Evolutionary conservation across 176 grass and related monocot species (phyloP), one percentile per base, ranked within the genome.

Genomic region (Musa schizocarpa): DNA sequence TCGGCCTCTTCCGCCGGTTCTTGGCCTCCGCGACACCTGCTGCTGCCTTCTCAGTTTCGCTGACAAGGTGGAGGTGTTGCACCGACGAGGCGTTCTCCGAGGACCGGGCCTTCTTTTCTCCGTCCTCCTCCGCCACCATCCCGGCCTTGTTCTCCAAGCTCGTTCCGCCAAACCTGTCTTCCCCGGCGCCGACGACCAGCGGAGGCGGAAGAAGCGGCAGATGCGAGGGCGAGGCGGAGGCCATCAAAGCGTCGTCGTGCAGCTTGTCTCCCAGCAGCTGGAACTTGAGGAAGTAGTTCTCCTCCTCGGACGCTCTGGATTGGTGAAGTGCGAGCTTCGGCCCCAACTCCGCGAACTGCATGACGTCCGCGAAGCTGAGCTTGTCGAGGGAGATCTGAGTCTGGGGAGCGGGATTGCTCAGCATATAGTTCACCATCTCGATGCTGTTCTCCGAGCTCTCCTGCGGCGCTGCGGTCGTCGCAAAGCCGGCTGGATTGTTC

Each of bases 391-490:
- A 89, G 69, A 75, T 73, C 76, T 92, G 87, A 8, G 70, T 77
- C 53, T 92, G 87, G 3, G 70, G 50, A 23, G 78, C 25, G 4
- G 83, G 62, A 55, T 89, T 90, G 23, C 88, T 89, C 50, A 98
- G 82, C 88, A 99, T 93, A 81, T 91, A 99, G 78, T 94, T 85
- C 13, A 89, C 88, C 95, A 99, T 89, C 86, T 84, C 90, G 16
- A 77, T 78, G 53, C 81, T 63, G 25, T 52, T 79, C 63, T 79
- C 72, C 23, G 76, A 69, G 16, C 34, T 71, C 13, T 76, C 25
- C 25, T 83, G 76, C 61, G 81, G 80, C 64, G 66, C 50, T 2
- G 22, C 49, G 16, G 50, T 2, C 19, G 50, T 2, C 19, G 10
- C 69, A 24, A 72, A 51, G 69, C 23, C n/a, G 9, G 51, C 13